Conservation (phyloP, 768 basidiomycete genomes). For the Hirschioporus abietinus region DNA sequence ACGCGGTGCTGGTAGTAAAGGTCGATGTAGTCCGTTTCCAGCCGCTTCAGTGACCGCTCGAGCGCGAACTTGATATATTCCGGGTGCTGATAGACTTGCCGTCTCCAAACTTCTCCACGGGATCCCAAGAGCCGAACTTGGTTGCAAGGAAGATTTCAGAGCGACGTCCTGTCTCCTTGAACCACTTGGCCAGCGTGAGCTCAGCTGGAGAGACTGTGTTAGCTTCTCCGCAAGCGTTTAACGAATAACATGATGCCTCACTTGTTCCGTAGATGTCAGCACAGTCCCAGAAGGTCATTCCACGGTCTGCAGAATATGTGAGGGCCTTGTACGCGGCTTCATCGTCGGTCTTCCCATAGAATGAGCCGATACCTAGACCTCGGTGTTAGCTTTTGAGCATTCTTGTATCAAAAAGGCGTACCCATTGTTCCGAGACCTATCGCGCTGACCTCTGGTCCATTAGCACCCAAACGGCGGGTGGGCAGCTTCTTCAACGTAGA, state of each 20-base stretch:
- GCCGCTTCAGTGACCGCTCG: slow-evolving; percentile 16
- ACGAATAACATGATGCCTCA: background rate
- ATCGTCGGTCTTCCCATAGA: slow-evolving; percentile 15
- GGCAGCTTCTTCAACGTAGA: background rate
- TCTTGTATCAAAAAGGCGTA: background rate
- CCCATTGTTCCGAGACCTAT: slow-evolving; percentile 14
- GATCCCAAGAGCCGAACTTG: slow-evolving; percentile 12
- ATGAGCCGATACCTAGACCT: slow-evolving; percentile 10
- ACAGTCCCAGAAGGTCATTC: slow-evolving; percentile 19
- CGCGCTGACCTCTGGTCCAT: slow-evolving; percentile 11
- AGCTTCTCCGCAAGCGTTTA: background rate
- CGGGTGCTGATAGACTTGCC: slow-evolving; percentile 17
- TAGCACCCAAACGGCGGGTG: slow-evolving; percentile 8
- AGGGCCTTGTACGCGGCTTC: slow-evolving; percentile 15
- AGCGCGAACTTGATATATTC: slow-evolving; percentile 15
- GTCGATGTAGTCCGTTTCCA: slow-evolving; percentile 23
- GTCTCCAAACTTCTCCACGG: background rate
- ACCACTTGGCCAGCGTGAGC: slow-evolving; percentile 20
- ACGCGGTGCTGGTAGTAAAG: slow-evolving; percentile 20
- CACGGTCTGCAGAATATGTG: slow-evolving; percentile 16
- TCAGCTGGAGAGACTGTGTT: slow-evolving; percentile 13
- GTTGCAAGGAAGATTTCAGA: slow-evolving; percentile 18
- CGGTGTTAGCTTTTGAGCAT: background rate
- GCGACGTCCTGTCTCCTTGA: slow-evolving; percentile 13
- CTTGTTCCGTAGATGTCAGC: slow-evolving; percentile 20